Conservation (phyloP, 768 basidiomycete genomes). For the Polyporus arcularius region DNA sequence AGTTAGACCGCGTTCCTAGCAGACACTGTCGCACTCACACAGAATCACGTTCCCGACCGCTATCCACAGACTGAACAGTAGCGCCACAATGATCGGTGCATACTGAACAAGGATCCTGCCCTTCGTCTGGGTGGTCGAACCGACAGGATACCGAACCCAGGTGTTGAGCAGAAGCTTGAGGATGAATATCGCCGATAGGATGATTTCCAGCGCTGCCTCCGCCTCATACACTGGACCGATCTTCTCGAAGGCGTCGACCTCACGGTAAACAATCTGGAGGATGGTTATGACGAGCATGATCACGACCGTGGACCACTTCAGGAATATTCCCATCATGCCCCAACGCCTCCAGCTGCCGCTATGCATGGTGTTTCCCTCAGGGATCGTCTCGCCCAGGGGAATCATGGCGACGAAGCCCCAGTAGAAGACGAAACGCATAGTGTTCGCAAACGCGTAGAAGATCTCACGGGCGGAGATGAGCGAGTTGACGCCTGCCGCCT, state of each 20-base stretch:
- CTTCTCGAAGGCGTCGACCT: constrained; percentile 37
- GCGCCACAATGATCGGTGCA: constrained; percentile 48
- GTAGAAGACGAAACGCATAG: constrained; percentile 63
- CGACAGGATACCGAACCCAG: constrained; percentile 40
- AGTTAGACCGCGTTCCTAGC: neutral
- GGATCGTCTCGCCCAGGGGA: constrained; percentile 45
- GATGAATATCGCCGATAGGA: constrained; percentile 58
- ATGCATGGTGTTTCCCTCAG: constrained; percentile 35
- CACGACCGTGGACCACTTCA: constrained; percentile 53
- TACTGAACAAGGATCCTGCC: constrained; percentile 50
- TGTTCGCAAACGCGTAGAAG: constrained; percentile 55
- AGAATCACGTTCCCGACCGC: constrained; percentile 55
- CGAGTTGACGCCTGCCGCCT: constrained; percentile 31
- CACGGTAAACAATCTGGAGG: constrained; percentile 67
- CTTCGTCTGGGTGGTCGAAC: constrained; percentile 30
- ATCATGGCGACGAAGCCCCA: constrained; percentile 66
- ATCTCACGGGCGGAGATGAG: constrained; percentile 60
- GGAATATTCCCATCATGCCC: constrained; percentile 54
- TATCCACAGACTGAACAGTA: constrained; percentile 53
- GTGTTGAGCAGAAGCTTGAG: constrained; percentile 64
- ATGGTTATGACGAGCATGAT: constrained; percentile 48
- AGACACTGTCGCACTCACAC: constrained; percentile 46
- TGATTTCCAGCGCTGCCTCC: constrained; percentile 58
- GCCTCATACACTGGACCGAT: constrained; percentile 56
- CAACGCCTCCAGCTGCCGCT: constrained; percentile 68